Evolutionary conservation across 345 rosid species (phyloP).

Genomic region (Gossypium ekmanianum): DNA sequence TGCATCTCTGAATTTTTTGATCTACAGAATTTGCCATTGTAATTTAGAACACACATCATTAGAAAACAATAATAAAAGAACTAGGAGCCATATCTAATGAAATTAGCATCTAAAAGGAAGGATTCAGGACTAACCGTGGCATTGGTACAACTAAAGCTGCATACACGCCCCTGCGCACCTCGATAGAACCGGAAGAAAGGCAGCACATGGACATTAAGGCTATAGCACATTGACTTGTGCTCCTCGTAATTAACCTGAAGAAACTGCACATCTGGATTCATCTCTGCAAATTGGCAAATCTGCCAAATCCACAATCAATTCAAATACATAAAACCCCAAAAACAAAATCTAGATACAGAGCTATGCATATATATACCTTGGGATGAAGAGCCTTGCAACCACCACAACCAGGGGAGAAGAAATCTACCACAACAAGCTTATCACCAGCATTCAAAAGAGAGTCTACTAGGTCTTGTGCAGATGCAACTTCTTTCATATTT

Average conservation of each 20-base stretch:
- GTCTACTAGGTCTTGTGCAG: slow-evolving; percentile 85
- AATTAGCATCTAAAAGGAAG: neutral
- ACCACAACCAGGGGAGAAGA: slow-evolving; percentile 97
- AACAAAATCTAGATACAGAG: neutral
- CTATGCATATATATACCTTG: slow-evolving; percentile 44
- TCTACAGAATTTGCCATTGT: slow-evolving; percentile 32
- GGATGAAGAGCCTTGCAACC: slow-evolving; percentile 98
- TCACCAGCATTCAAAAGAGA: slow-evolving; percentile 69
- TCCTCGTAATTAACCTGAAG: slow-evolving; percentile 90
- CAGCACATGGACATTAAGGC: slow-evolving; percentile 85
- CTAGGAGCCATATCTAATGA: neutral
- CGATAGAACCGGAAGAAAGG: slow-evolving; percentile 88
- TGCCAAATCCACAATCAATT: slow-evolving; percentile 21
- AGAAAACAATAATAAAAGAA: neutral
- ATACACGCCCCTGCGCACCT: slow-evolving; percentile 82
- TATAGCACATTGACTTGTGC: slow-evolving; percentile 90
- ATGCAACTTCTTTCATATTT: slow-evolving; percentile 75
- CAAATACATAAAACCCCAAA: neutral
- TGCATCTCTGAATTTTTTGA: slow-evolving; percentile 86
- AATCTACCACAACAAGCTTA: slow-evolving; percentile 76
- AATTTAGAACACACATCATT: neutral
- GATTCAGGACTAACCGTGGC: slow-evolving; percentile 65
- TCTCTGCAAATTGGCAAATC: slow-evolving; percentile 85
- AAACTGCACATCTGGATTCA: slow-evolving; percentile 70
- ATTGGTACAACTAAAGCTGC: slow-evolving; percentile 96